A percentile compares a stretch with the other conserved stretches of the same genome.
These are phyloP conservation scores for Vitis cinerea DNA, from an alignment of 164 flowering plant species.

Conservation along the genomic window DNA sequence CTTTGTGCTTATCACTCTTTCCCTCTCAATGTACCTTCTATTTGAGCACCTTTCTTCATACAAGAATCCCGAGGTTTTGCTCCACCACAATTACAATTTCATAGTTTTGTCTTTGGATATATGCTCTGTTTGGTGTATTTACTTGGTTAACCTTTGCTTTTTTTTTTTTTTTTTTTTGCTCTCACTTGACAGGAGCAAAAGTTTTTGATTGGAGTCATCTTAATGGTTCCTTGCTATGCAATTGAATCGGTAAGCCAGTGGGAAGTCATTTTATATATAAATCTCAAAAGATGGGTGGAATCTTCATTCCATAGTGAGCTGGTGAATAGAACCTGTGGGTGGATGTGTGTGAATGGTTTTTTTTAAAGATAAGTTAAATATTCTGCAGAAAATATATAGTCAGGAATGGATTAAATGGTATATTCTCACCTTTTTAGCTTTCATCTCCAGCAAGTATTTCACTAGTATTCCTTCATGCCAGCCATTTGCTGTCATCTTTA, in stretches of 20 bases:
- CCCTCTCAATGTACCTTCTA: conserved; percentile 61
- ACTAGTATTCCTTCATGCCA: no score
- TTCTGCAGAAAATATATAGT: no score
- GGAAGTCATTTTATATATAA: no score
- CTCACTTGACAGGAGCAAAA: conserved; percentile 76
- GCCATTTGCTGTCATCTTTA: no score
- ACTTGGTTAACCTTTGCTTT: neutral
- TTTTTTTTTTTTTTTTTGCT: neutral
- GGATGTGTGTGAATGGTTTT: no score
- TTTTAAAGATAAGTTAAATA: no score
- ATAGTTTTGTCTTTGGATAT: neutral
- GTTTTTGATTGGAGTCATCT: conserved; percentile 84
- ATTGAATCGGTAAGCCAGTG: conserved; percentile 78
- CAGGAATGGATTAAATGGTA: no score
- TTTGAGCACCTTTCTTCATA: conserved; percentile 73
- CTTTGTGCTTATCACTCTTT: conserved; percentile 49
- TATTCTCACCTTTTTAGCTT: no score
- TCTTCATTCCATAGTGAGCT: no score
- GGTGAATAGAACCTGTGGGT: no score
- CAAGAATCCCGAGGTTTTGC: conserved; percentile 76
- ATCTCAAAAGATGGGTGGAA: no score
- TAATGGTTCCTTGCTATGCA: conserved; percentile 95
- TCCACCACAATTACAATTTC: neutral
- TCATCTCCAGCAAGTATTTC: no score
- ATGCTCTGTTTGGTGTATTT: neutral